Evolutionary conservation across 1,284 basidiomycete species (phyloP), one percentile per base, ranked within the genome.

Genomic region (Puccinia hordei): DNA sequence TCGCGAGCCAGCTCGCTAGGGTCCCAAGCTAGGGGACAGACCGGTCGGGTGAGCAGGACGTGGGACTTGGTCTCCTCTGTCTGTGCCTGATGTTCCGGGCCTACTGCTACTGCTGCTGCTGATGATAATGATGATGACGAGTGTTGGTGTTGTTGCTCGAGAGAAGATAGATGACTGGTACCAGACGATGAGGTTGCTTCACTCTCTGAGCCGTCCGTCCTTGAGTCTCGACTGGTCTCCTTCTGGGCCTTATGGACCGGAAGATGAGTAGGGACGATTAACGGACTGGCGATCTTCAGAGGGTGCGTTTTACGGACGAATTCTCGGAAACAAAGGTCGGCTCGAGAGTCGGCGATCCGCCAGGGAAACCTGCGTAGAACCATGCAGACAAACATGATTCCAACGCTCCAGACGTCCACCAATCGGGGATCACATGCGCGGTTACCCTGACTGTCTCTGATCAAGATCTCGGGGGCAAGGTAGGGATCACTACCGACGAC

Each of bases 361-460:
- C 97, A 99, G 1, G 97, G 97, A 89, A 99, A 99, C 72, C 97
- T 90, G 73, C 96, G 90, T 65, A 99, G 89, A 82, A 97, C 89
- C 97, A 99, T 99, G 88, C 97, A 99, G 88, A 99, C 90, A 88
- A 99, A 98, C 84, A 99, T 99, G 87, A 99, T 95, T 76, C 94
- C 97, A 65, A 96, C 91, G 83, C 93, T 94, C 97, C 97, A 99
- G 19, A 99, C 95, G 85, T 99, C 97, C 15, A 95, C 95, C 87
- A 98, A 92, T 83, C 96, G 90, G 22, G 97, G 96, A 86, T 99
- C 97, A 87, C 99, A 99, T 44, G 89, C 89, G 81, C 91, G 90
- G 72, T 86, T 86, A 27, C 84, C 85, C 30, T 35, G 49, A 15
- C 27, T 33, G 51, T 73, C 53, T 22, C 51, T 12, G 51, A 73